Percentiles rank a stretch among this genome's conserved stretches.
Conservation (phyloP, 495 filamentous ascomycete species). For the Aspergillus mulundensis region DNA sequence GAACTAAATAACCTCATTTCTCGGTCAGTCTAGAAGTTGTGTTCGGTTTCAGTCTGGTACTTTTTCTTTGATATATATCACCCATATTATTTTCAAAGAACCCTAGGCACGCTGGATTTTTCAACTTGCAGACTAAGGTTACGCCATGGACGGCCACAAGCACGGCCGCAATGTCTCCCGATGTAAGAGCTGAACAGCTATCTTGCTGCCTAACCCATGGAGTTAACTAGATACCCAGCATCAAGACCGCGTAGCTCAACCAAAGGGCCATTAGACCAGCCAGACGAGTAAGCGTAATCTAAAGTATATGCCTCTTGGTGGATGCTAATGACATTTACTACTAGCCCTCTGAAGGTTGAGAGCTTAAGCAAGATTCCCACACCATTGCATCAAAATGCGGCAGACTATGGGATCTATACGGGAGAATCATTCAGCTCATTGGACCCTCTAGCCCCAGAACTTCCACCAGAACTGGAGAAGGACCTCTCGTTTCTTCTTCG, state of each 20-base stretch:
- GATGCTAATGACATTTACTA: conserved; percentile 21
- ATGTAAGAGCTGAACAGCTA: conserved; percentile 26
- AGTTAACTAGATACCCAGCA: conserved; percentile 24
- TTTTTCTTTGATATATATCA: background rate
- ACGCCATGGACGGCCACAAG: conserved; percentile 27
- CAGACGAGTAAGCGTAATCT: conserved; percentile 39
- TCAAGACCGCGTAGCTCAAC: conserved; percentile 49
- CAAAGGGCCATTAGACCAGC: conserved; percentile 47
- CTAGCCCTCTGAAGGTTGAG: conserved; percentile 25
- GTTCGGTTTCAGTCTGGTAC: background rate
- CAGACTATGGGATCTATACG: conserved; percentile 19
- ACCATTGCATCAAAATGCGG: conserved; percentile 12
- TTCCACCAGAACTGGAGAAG: conserved; percentile 45
- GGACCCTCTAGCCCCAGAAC: conserved; percentile 32
- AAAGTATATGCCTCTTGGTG: background rate
- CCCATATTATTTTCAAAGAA: background rate
- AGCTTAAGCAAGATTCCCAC: conserved; percentile 13
- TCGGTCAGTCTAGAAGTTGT: background rate
- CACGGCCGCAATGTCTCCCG: conserved; percentile 38
- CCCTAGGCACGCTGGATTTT: background rate
- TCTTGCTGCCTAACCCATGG: background rate
- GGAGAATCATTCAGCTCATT: conserved; percentile 30
- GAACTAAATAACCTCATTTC: background rate
- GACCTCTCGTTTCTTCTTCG: conserved; percentile 77
- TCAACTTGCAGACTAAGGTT: background rate